Base-by-base conservation (phyloP, 164 flowering plant species). In the Vitis labrusca region DNA sequence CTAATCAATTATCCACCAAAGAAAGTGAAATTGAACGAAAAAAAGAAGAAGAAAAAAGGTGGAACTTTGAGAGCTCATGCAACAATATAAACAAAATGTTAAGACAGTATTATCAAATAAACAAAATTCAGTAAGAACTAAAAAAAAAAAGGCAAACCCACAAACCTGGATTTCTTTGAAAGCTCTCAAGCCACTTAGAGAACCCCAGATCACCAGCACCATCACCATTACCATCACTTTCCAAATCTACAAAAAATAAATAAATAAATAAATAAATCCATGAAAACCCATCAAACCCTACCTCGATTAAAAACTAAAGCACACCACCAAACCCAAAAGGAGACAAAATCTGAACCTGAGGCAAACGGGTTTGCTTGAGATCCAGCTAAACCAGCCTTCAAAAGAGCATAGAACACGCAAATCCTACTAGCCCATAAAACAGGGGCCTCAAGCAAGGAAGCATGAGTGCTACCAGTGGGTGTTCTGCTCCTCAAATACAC, bases 331-430 rank as follows among this genome's bases (percentile, higher is more conserved):
- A 66, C 13, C 5, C 2, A 27, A 51, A 37, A 9, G 10, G 5
- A 72, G n/a, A 23, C n/a, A 10, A 55, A 14, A 65, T 27, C 29
- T 8, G 10, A 74, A 86, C 94, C 94, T 76, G 97, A 83, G 63
- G 88, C 66, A 30, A 91, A 68, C 10, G 99, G 98, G 69, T 84
- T 95, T 3, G 83, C 15, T 17, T 69, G 82, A 68, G 99, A 90
- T 78, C 99, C 99, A 85, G 93, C 99, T 10, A 88, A 68, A 44
- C 99, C 99, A 77, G 89, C 79, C 73, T 90, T 92, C 81, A 95
- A 75, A 44, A 95, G 90, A 53, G 89, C 97, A 79, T 91, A 95
- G 80, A 78, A 91, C 67, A 90, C 67, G 76, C 92, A 95, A 71
- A 93, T 58, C 69, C 95, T 78, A 15, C 97, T 94, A 63, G 84